Conservation (phyloP, 176 grass and related monocot species). For the Eragrostis curvula region DNA sequence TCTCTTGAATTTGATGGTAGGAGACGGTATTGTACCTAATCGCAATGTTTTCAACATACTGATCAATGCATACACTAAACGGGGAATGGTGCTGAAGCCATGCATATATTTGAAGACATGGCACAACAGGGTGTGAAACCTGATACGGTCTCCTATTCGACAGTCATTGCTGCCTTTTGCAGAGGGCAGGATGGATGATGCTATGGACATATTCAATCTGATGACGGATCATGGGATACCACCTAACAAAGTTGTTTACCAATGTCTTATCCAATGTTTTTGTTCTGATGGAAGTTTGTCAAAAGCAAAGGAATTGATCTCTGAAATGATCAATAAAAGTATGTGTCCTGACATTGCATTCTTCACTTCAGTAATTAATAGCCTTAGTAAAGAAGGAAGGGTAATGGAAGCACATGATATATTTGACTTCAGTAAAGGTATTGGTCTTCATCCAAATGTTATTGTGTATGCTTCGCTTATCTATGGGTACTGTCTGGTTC, state of each 20-base stretch:
- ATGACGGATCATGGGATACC: constrained; percentile 8
- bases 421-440: constrained; percentile 16
- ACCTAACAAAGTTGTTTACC: background rate
- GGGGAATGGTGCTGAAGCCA: background rate
- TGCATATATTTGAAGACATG: constrained; percentile 17
- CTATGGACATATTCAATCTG: background rate
- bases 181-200: constrained; percentile 36
- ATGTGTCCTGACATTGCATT: background rate
- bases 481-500: constrained; percentile 2
- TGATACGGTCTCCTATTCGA: background rate
- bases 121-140: background rate
- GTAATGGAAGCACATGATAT: constrained; percentile 22
- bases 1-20: constrained; percentile 2
- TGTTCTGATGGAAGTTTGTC: constrained; percentile 29
- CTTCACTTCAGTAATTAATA: constrained; percentile 25
- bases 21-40: background rate
- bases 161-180: constrained; percentile 1
- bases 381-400: constrained; percentile 33
- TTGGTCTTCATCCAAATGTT: constrained; percentile 18
- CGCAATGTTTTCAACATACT: background rate
- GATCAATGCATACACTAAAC: constrained; percentile 1
- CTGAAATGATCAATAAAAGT: constrained; percentile 34
- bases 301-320: constrained; percentile 28
- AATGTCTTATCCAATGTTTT: background rate
- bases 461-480: constrained; percentile 6